Percentiles rank a stretch among this genome's conserved stretches.
These are phyloP conservation scores for Osmanthus fragrans DNA, from an alignment of 257 asterid species.

Conservation along the genomic window DNA sequence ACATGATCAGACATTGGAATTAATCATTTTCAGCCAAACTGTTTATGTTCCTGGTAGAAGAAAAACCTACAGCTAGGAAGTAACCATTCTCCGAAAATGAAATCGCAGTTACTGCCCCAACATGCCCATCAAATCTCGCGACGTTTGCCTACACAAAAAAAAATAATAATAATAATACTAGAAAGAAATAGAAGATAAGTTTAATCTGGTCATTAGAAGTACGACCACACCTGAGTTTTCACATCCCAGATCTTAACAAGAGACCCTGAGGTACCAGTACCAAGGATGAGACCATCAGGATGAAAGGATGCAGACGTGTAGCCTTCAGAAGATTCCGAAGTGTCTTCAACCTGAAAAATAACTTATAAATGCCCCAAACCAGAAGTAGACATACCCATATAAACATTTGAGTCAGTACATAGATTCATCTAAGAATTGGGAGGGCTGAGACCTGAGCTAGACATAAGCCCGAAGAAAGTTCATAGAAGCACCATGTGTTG, in stretches of 20 bases:
- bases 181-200: background rate
- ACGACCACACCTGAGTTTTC: constrained; percentile 72
- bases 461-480: constrained; percentile 88
- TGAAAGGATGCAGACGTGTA: constrained; percentile 95
- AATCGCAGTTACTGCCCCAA: constrained; percentile 81
- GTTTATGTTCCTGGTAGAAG: constrained; percentile 11
- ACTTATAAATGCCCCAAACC: constrained; percentile 21
- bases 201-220: background rate
- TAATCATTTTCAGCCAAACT: background rate
- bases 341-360: constrained; percentile 68
- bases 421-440: constrained; percentile 17
- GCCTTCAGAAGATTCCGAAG: constrained; percentile 72
- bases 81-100: constrained; percentile 98
- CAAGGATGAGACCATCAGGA: constrained; percentile 98
- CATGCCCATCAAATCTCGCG: constrained; percentile 85
- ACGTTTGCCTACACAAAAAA: constrained; percentile 57
- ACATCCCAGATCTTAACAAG: constrained; percentile 97
- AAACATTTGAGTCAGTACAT: background rate
- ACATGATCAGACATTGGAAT: constrained; percentile 24
- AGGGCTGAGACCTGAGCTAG: constrained; percentile 69
- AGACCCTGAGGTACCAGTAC: constrained; percentile 84
- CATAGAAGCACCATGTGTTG: constrained; percentile 96
- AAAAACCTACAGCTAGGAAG: constrained; percentile 81
- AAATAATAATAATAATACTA: background rate
- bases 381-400: constrained; percentile 8